These are phyloP conservation scores for Kuraishia capsulata DNA, from an alignment of 805 yeast genomes.

Conservation along the genomic window DNA sequence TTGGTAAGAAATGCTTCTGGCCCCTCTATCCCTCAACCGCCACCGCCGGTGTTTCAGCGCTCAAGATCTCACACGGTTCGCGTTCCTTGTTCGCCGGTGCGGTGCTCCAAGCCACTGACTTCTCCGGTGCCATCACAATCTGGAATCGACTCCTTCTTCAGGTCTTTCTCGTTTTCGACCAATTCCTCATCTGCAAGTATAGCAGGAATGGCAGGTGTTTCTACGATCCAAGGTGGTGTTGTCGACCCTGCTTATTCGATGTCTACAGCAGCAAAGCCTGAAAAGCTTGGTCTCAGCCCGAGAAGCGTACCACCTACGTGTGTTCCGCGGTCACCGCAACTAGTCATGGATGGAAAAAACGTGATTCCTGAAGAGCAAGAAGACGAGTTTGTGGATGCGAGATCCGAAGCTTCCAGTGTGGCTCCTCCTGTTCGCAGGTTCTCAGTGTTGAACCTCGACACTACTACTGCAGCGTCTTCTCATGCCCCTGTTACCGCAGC, in stretches of 20 bases:
- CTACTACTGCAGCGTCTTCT: constrained; percentile 7
- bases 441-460: neutral
- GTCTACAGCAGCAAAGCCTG: neutral
- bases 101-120: constrained; percentile 39
- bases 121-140: constrained; percentile 27
- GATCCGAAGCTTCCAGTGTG: neutral
- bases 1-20: neutral
- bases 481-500: constrained; percentile 3
- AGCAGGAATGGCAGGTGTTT: neutral
- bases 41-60: neutral
- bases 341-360: too few species aligned
- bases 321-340: too few species aligned
- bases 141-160: constrained; percentile 23
- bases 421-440: neutral
- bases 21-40: neutral
- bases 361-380: neutral
- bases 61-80: neutral
- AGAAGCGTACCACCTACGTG: neutral
- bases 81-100: constrained; percentile 20
- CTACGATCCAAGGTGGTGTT: neutral
- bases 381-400: neutral
- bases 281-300: neutral
- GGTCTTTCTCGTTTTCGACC: constrained; percentile 23
- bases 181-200: neutral
- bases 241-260: neutral